Percentiles rank a stretch among this genome's conserved stretches.
These are phyloP conservation scores for Aquilaria malaccensis DNA, from an alignment of 345 rosid species.

Conservation along the genomic window DNA sequence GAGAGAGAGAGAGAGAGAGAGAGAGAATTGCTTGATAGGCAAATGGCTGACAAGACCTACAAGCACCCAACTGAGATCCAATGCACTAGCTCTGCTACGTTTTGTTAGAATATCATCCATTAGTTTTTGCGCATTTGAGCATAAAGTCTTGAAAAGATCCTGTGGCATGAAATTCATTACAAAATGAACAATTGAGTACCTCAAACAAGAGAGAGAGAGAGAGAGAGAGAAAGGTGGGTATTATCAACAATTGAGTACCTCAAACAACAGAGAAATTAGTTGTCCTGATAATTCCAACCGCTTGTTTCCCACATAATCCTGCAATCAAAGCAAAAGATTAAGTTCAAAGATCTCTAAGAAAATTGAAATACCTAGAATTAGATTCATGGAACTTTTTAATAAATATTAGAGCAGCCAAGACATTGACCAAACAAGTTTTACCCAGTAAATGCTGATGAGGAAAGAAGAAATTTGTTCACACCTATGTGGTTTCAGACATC, in stretches of 20 bases:
- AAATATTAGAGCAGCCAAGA: no score
- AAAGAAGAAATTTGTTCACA: no score
- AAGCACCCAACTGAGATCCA: conserved; percentile 64
- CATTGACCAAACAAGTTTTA: no score
- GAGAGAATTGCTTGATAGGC: no score
- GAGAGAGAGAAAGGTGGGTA: conserved; percentile 6
- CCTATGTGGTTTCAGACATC: no score
- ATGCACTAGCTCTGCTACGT: conserved; percentile 43
- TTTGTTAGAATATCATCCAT: conserved; percentile 39
- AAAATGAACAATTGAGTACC: conserved; percentile 28
- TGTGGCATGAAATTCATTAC: conserved; percentile 15
- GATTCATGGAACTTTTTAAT: no score
- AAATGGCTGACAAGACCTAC: neutral
- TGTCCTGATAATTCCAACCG: conserved; percentile 93
- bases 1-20: no score
- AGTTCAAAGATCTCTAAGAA: no score
- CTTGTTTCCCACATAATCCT: conserved; percentile 99
- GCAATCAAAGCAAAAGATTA: conserved; percentile 5
- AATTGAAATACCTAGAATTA: no score
- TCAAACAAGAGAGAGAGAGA: conserved; percentile 70
- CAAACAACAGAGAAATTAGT: conserved; percentile 83
- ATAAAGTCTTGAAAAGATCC: conserved; percentile 91
- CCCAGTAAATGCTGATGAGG: no score
- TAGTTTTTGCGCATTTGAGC: conserved; percentile 40
- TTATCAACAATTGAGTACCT: conserved; percentile 35